A percentile compares a stretch with the other conserved stretches of the same genome.
These are phyloP conservation scores for Neurospora terricola DNA, from an alignment of 495 filamentous ascomycete genomes.

Conservation along the genomic window DNA sequence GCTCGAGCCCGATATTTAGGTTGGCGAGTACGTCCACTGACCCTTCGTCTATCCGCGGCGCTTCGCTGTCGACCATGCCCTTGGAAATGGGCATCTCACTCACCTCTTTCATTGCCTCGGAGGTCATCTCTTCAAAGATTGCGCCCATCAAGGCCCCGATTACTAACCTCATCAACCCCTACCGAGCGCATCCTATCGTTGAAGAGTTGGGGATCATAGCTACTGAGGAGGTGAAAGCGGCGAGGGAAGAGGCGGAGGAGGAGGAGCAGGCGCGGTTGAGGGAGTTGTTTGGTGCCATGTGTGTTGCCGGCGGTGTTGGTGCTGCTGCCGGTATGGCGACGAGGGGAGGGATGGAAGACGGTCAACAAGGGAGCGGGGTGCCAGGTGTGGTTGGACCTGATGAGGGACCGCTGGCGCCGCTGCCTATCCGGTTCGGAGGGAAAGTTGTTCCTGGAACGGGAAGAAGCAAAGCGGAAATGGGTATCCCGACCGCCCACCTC, in stretches of 20 bases:
- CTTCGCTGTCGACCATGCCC: slow-evolving; percentile 52
- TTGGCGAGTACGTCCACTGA: slow-evolving; percentile 50
- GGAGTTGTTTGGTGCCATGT: background rate
- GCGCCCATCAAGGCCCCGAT: slow-evolving; percentile 31
- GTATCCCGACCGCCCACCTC: slow-evolving; percentile 33
- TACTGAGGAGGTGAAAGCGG: background rate
- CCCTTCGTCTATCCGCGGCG: slow-evolving; percentile 47
- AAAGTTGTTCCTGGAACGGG: slow-evolving; percentile 28
- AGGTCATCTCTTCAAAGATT: slow-evolving; percentile 3
- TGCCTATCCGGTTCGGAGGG: slow-evolving; percentile 46
- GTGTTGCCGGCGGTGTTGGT: background rate
- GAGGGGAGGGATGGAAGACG: background rate
- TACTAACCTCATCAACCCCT: slow-evolving; percentile 1
- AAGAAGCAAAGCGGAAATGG: slow-evolving; percentile 16
- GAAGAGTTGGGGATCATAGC: background rate
- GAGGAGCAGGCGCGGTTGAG: background rate
- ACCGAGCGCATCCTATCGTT: background rate
- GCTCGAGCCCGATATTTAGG: slow-evolving; percentile 54
- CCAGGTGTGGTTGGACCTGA: slow-evolving; percentile 26
- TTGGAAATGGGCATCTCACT: slow-evolving; percentile 54
- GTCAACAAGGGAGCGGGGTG: slow-evolving; percentile 1
- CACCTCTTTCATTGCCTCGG: slow-evolving; percentile 41
- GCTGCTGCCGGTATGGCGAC: background rate
- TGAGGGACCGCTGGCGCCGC: slow-evolving; percentile 45
- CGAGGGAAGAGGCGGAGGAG: background rate